Evolutionary conservation across 2,329 filamentous ascomycete species (phyloP).

Genomic region (Fusarium humuli): DNA sequence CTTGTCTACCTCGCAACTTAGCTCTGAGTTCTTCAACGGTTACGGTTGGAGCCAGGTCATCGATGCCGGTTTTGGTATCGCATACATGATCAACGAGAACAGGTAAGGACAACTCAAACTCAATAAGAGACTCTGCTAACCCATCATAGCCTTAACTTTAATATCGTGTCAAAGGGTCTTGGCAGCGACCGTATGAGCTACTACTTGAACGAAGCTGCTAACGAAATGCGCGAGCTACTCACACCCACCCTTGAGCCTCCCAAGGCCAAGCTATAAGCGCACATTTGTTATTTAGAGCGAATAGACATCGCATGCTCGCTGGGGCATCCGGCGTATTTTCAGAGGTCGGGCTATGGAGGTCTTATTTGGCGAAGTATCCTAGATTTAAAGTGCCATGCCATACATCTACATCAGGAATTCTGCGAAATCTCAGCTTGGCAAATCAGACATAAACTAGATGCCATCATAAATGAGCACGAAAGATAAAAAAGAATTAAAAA

Average conservation of each 20-base stretch:
- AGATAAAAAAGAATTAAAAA: conserved; percentile 17
- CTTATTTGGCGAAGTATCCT: conserved; percentile 19
- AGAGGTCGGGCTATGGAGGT: not conserved
- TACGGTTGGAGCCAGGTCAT: conserved; percentile 99
- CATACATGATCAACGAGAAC: conserved; percentile 99
- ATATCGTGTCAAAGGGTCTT: conserved; percentile 92
- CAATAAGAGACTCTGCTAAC: conserved; percentile 17
- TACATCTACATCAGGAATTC: conserved; percentile 8
- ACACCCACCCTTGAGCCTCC: conserved; percentile 80
- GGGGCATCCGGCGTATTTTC: not conserved
- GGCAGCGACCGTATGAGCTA: conserved; percentile 94
- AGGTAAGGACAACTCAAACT: conserved; percentile 64
- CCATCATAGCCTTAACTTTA: conserved; percentile 86
- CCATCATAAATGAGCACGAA: conserved; percentile 3
- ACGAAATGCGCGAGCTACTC: conserved; percentile 88
- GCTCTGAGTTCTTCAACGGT: conserved; percentile 97
- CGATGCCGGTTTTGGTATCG: conserved; percentile 94
- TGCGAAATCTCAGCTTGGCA: conserved; percentile 1
- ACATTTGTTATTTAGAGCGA: not conserved
- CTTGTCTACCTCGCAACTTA: conserved; percentile 88
- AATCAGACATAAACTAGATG: conserved; percentile 9
- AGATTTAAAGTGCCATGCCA: conserved; percentile 16
- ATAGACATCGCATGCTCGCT: not conserved
- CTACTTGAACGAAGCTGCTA: conserved; percentile 93
- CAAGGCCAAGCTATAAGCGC: conserved; percentile 85